phyloP scores from a whole-genome alignment of 2,329 filamentous ascomycete species.

The Pseudocercospora crystallina region DNA sequence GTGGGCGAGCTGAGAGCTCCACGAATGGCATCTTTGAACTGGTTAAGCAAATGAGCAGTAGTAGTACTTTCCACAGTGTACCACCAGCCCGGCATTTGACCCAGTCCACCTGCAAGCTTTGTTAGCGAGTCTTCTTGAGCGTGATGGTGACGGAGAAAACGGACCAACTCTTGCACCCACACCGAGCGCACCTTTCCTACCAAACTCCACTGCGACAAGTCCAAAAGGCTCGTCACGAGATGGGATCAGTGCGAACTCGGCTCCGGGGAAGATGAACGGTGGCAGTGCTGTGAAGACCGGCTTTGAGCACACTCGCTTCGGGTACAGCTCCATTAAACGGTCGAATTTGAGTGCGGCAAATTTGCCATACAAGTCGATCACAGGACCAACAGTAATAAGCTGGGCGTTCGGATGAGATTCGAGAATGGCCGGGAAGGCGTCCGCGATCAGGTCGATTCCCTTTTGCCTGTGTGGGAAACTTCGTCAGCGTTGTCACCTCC shows the following conservation, averaged over 20 bases:
- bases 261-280: constrained; percentile 63
- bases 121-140: background rate
- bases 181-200: constrained; percentile 64
- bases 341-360: constrained; percentile 65
- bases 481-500: too few relatives aligned
- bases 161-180: constrained; percentile 63
- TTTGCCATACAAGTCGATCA: constrained; percentile 66
- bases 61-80: constrained; percentile 65
- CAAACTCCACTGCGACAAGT: constrained; percentile 66
- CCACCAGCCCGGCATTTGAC: constrained; percentile 69
- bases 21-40: constrained; percentile 62
- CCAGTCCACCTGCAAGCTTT: constrained; percentile 52
- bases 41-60: constrained; percentile 61
- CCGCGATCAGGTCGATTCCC: constrained; percentile 65
- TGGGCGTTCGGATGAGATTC: constrained; percentile 60
- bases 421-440: constrained; percentile 62
- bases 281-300: constrained; percentile 65
- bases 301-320: constrained; percentile 62
- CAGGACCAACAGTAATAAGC: constrained; percentile 61
- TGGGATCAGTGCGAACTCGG: constrained; percentile 66
- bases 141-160: background rate
- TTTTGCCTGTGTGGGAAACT: constrained; percentile 50
- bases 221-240: constrained; percentile 68
- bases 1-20: constrained; percentile 57
- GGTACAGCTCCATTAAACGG: constrained; percentile 63